A percentile compares a stretch with the other conserved stretches of the same genome.
These are phyloP conservation scores for Lactifluus subvellereus DNA, from an alignment of 768 basidiomycete species.

Conservation along the genomic window DNA sequence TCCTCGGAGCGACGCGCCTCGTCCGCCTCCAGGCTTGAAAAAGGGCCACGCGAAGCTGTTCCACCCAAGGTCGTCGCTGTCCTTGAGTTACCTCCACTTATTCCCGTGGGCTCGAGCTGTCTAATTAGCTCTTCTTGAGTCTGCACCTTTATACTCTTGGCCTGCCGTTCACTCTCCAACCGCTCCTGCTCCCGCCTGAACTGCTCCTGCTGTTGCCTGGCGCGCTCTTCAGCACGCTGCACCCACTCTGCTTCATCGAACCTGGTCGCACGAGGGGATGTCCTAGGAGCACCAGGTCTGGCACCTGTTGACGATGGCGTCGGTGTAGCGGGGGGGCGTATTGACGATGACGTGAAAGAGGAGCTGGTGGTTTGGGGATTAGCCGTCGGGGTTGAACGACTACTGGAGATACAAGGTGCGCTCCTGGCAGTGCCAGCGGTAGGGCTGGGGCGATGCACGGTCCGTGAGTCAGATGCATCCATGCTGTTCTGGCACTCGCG, in stretches of 20 bases:
- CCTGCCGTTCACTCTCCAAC: conserved; percentile 41
- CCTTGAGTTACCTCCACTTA: too few species aligned
- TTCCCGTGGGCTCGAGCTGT: too few species aligned
- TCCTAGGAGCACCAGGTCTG: conserved; percentile 17
- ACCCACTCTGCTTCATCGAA: conserved; percentile 50
- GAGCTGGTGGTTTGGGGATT: conserved; percentile 19
- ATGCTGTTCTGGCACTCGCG: conserved; percentile 30
- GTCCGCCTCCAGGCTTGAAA: too few species aligned
- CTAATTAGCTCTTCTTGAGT: too few species aligned
- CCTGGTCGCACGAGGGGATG: conserved; percentile 24
- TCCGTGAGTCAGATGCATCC: conserved; percentile 13
- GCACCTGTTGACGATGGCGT: conserved; percentile 9
- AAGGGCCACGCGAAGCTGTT: conserved; percentile 71
- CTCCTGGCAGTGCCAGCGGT: conserved; percentile 20
- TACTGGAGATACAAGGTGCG: conserved; percentile 22
- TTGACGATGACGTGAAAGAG: conserved; percentile 12
- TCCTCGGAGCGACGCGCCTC: too few species aligned
- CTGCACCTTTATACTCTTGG: conserved; percentile 34
- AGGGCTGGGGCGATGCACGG: conserved; percentile 28
- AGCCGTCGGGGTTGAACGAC: conserved; percentile 20
- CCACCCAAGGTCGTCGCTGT: conserved; percentile 55
- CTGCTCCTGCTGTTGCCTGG: conserved; percentile 58
- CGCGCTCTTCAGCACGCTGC: conserved; percentile 58
- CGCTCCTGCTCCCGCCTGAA: conserved; percentile 66
- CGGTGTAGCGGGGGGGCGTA: conserved; percentile 12